Evolutionary conservation across 2,329 filamentous ascomycete genomes (phyloP).

Genomic region (Fusarium brachygibbosum): DNA sequence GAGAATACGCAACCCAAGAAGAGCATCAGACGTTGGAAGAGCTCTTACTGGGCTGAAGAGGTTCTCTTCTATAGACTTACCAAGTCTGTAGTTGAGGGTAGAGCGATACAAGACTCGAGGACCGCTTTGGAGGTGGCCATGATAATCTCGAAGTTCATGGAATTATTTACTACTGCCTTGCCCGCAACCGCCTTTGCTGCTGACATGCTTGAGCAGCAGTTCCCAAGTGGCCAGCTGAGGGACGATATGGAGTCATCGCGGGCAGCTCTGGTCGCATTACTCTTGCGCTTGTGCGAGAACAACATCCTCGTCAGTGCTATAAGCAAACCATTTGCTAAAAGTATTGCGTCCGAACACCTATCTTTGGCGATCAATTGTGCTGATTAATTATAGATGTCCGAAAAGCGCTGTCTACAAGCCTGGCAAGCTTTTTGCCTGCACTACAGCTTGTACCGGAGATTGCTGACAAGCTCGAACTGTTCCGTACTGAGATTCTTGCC

Average conservation of each 20-base stretch:
- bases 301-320: conserved; percentile 67
- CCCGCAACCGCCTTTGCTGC: conserved; percentile 60
- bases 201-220: conserved; percentile 62
- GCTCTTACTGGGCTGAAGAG: conserved; percentile 79
- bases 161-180: conserved; percentile 65
- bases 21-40: conserved; percentile 62
- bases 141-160: conserved; percentile 70
- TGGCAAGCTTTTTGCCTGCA: conserved; percentile 69
- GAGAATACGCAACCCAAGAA: conserved; percentile 40
- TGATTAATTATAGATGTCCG: conserved; percentile 57
- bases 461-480: conserved; percentile 67
- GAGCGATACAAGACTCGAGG: conserved; percentile 60
- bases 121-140: conserved; percentile 66
- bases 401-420: conserved; percentile 63
- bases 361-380: background rate
- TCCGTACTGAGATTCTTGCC: conserved; percentile 69
- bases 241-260: conserved; percentile 73
- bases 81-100: conserved; percentile 79
- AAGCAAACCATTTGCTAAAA: conserved; percentile 65
- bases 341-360: conserved; percentile 53
- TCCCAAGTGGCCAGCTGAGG: conserved; percentile 60
- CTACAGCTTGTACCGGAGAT: conserved; percentile 69
- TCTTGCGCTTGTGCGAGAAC: conserved; percentile 74
- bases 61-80: conserved; percentile 93
- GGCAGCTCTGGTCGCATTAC: conserved; percentile 73